A percentile compares a stretch with the other conserved stretches of the same genome.
phyloP scores from a whole-genome alignment of 192 early-diverging fungal genomes.

The Entomortierella lignicola region DNA sequence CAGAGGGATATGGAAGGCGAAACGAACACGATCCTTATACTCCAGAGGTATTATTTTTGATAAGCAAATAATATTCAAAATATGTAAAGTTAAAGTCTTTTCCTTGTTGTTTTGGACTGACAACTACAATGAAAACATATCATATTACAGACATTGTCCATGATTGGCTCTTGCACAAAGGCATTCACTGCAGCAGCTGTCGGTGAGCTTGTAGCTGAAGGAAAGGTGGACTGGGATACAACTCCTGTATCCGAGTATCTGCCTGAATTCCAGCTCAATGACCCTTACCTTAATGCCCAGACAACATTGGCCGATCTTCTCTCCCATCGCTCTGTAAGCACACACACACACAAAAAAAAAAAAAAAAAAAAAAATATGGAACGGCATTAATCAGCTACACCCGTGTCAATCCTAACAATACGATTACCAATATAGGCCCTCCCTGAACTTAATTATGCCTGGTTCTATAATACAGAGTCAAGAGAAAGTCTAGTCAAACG shows the following conservation, averaged over 20 bases:
- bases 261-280: slow-evolving; percentile 13
- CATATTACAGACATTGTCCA: slow-evolving; percentile 6
- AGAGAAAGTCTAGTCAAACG: slow-evolving; percentile 13
- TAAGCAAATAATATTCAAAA: no score
- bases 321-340: slow-evolving; percentile 37
- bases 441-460: slow-evolving; percentile 1
- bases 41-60: slow-evolving; percentile 9
- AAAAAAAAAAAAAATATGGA: no score
- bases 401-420: neutral
- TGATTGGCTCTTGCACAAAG: slow-evolving; percentile 21
- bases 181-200: slow-evolving; percentile 36
- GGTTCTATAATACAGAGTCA: slow-evolving; percentile 5
- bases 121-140: neutral
- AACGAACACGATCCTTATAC: slow-evolving; percentile 29
- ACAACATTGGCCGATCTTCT: slow-evolving; percentile 19
- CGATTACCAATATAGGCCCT: neutral
- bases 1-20: slow-evolving; percentile 24
- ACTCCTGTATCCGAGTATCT: slow-evolving; percentile 21
- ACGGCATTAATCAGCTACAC: no score
- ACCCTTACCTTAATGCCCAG: slow-evolving; percentile 13
- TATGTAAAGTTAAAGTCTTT: neutral
- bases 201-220: slow-evolving; percentile 38
- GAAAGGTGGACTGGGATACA: slow-evolving; percentile 35
- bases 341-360: no score
- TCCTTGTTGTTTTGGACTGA: neutral